Evolutionary conservation across 208 protist species (phyloP).

Genomic region (Acanthamoeba royreba): DNA sequence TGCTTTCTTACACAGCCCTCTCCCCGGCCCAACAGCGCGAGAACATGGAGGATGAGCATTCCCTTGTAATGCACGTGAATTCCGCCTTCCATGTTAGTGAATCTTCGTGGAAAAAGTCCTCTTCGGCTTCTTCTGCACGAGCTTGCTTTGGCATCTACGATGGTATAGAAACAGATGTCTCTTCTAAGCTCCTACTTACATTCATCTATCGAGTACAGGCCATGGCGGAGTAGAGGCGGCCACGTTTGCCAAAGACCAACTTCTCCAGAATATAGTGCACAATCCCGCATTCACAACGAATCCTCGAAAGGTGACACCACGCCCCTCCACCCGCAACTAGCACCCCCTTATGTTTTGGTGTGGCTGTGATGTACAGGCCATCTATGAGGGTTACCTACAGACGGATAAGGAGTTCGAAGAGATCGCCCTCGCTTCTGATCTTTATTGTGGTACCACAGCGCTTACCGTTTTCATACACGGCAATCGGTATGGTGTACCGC

Average conservation of each 20-base stretch:
- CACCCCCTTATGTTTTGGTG: not conserved
- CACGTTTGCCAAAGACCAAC: not conserved
- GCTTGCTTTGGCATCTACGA: not conserved
- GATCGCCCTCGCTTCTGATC: not conserved
- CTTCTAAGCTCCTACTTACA: not conserved
- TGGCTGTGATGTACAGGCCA: not conserved
- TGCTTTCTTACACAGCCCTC: no score
- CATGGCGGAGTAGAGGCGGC: not conserved
- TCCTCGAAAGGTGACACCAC: not conserved
- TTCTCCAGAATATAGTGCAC: not conserved
- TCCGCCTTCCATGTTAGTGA: not conserved
- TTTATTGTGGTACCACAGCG: not conserved
- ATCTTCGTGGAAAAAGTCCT: not conserved
- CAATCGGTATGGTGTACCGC: not conserved
- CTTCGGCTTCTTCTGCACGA: not conserved
- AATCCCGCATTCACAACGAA: not conserved
- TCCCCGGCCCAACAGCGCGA: not conserved
- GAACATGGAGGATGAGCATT: not conserved
- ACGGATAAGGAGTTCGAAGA: not conserved
- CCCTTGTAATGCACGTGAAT: not conserved
- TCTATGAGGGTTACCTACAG: not conserved
- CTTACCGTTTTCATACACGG: not conserved
- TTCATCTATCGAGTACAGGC: not conserved
- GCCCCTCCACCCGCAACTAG: no score
- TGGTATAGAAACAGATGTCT: not conserved